Evolutionary conservation across 352 stramenopile species (phyloP), one percentile per base, ranked within the genome.

Genomic region (Phytophthora boehmeriae): DNA sequence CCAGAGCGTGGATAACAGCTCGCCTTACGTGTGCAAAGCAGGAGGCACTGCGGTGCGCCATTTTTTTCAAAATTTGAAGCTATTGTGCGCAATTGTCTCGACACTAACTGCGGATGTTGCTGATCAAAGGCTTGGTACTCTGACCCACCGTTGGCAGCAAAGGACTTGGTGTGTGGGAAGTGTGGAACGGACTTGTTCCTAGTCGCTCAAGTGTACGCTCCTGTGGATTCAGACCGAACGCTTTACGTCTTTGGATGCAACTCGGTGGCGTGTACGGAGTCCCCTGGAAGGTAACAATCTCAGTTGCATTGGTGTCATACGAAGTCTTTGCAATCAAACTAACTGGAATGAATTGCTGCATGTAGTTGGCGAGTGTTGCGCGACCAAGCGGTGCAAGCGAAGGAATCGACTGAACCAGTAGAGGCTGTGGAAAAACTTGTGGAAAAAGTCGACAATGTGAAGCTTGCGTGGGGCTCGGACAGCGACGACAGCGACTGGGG

Each of bases 191-290:
- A 59, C 0, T 54, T 95, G 30, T 95, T 88, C 28, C 58, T 93
- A 22, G 78, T 95, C 34, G 78, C 65, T n/a, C 59, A 93, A 77
- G 76, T 95, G 44, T 95, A 93, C 35, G 84, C 86, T 43, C 84
- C 86, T 8, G 82, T 92, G 16, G 81, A 91, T 16, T 67, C 64
- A 5, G 75, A 91, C 42, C 78, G 86, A 27, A 90, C 86, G 46
- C 66, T 95, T 10, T 95, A 95, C 41, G 72, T 93, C 4, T 95
- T 95, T 58, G 86, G 86, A 9, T 95, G 86, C 74, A 95, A 95
- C 56, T 86, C 86, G 5, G 66, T 80, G n/a, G 74, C 77, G 1
- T 95, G 86, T 58, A 87, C 75, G 0, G 71, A 91, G 45, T 73
- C 62, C 0, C 42, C 76, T 9, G 80, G 83, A 2, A 89, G 75